A percentile compares a stretch with the other conserved stretches of the same genome.
Evolutionary conservation across 805 yeast species (phyloP).

Genomic region (Candida nanaspora): DNA sequence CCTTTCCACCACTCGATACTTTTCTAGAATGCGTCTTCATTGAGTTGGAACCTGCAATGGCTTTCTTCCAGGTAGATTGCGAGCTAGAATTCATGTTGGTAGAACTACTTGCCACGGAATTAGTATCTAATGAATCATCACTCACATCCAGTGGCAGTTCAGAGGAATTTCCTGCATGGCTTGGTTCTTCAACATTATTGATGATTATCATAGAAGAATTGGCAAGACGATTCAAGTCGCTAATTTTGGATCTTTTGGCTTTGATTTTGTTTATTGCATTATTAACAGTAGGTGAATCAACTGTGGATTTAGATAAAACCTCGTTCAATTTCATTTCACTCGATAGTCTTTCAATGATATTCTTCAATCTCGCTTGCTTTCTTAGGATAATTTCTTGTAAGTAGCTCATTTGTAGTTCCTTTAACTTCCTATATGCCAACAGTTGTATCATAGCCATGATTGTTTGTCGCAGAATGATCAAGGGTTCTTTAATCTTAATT

Average conservation of each 20-base stretch:
- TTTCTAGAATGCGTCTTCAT: no score
- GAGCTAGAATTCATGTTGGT: slow-evolving; percentile 1
- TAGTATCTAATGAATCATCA: neutral
- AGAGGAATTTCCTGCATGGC: no score
- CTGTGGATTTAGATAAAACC: slow-evolving; percentile 14
- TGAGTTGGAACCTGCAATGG: slow-evolving; percentile 11
- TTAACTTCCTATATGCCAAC: slow-evolving; percentile 42
- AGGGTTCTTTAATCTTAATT: slow-evolving; percentile 41
- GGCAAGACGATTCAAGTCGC: neutral
- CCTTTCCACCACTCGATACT: slow-evolving; percentile 2
- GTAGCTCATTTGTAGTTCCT: slow-evolving; percentile 42
- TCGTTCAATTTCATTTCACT: slow-evolving; percentile 18
- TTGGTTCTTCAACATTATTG: slow-evolving; percentile 6
- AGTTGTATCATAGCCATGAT: slow-evolving; percentile 35
- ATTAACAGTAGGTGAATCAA: slow-evolving; percentile 26
- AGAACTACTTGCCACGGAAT: slow-evolving; percentile 2
- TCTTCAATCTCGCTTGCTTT: slow-evolving; percentile 29
- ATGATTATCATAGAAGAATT: slow-evolving; percentile 12
- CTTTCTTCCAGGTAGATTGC: slow-evolving; percentile 13
- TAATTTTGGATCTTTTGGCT: slow-evolving; percentile 8
- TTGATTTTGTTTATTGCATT: slow-evolving; percentile 21
- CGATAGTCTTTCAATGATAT: slow-evolving; percentile 17
- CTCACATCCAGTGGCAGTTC: slow-evolving; percentile 5
- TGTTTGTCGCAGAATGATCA: slow-evolving; percentile 40
- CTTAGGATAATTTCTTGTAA: slow-evolving; percentile 27